Evolutionary conservation across 2,329 filamentous ascomycete genomes (phyloP), one percentile per base, ranked within the genome.

Genomic region (Madurella fahalii): DNA sequence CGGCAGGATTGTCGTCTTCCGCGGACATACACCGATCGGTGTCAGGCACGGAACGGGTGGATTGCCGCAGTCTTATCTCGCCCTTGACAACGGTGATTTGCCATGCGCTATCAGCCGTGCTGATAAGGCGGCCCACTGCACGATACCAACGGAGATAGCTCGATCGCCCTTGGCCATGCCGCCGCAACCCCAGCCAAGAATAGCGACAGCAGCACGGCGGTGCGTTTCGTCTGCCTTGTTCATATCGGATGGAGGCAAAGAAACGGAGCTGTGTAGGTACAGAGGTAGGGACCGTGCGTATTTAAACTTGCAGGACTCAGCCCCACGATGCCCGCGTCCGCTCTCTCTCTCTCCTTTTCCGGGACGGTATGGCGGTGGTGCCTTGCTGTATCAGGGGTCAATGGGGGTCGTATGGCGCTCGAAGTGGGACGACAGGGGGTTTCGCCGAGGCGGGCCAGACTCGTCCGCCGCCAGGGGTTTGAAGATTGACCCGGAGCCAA

Each of bases 61-160:
- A 30, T 31, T 57, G 31, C 41, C 31, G 52, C 39, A 49, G 44
- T 56, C 58, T 64, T 64, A 63, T 63, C 61, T 37, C 44, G 55
- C 42, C 40, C 42, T 56, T 54, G 54, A 40, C 50, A 54, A 49
- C 37, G 49, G 45, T 30, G 48, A 52, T 56, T 37, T 52, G 53
- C 40, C 44, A 40, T 30, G 37, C 46, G 61, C 57, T 62, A 63
- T 62, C 62, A 59, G 45, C 45, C 31, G 31, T 37, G 18, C 42
- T 57, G 63, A 64, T 64, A 64, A 63, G 58, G 40, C 12, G 55
- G 53, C 43, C 56, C 58, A 53, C 54, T 43, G 8, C 25, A 25
- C 43, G 39, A 47, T 51, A 58, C 55, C 25, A 30, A 50, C 62
- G 63, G 62, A 64, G 63, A 65, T 65, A 54, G 50, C 44, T 54